Evolutionary conservation across 495 filamentous ascomycete genomes (phyloP), one percentile per base, ranked within the genome.

Genomic region (Hypoxylon cercidicola): DNA sequence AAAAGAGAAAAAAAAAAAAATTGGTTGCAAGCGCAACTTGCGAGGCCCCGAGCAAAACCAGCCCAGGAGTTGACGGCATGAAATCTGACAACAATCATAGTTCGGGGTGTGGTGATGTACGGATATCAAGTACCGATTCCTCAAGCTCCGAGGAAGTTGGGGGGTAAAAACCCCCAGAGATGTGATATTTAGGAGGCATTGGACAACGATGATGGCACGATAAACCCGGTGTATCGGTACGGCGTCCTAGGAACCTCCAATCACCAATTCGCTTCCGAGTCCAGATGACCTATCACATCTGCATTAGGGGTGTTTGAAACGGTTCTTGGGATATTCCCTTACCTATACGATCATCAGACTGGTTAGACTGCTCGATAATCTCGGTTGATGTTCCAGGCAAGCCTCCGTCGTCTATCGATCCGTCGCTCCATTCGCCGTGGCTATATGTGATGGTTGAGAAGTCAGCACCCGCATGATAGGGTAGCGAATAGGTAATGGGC

Each of bases 391-490:
- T 59, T 19, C 47, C 37, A 34, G 68, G 64, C 11, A n/a, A 25
- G 19, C 69, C 71, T 43, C 71, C 71, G 18, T 73, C 68, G 30
- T 73, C 71, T 16, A 50, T 61, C n/a, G 56, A 53, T 9, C 68
- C 71, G 25, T 73, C 68, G 13, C 64, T 69, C 68, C 68, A 73
- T 19, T 71, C 71, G 13, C 48, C 64, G 2, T 47, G 28, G 6
- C 59, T 60, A 39, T 13, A 4, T 28, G 18, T 12, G 46, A 4
- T 30, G 25, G 43, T 50, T 18, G 44, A 52, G 19, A 2, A 41
- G 44, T 62, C 39, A 62, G 58, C 40, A 55, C 11, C 35, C 12
- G 40, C 16, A 40, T 21, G 20, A 30, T 18, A 47, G 13, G 8
- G 3, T 34, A 19, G 15, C 15, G 13, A 19, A 18, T n/a, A 10